phyloP scores from a whole-genome alignment of 1,139 yeast genomes.

The Taphrina confusa region DNA sequence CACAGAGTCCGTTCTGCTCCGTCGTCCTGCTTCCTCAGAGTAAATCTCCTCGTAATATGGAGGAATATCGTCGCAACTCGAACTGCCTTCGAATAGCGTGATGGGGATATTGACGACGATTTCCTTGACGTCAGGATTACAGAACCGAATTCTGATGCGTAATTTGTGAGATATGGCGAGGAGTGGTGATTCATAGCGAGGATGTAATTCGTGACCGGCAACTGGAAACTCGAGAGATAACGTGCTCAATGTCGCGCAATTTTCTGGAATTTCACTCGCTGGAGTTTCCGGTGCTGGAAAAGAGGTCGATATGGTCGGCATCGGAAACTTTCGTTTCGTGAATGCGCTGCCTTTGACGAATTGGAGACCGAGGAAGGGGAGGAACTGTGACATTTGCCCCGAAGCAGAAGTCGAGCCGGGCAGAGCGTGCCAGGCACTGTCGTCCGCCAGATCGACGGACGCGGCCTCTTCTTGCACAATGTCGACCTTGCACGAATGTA shows the following conservation, averaged over 20 bases:
- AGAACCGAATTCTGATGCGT: slow-evolving; percentile 23
- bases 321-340: slow-evolving; percentile 18
- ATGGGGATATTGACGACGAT: slow-evolving; percentile 28
- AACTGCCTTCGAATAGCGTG: slow-evolving; percentile 21
- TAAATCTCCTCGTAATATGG: slow-evolving; percentile 33
- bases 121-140: slow-evolving; percentile 23
- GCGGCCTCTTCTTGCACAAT: slow-evolving; percentile 26
- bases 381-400: background rate
- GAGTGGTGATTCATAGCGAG: slow-evolving; percentile 25
- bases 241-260: slow-evolving; percentile 16
- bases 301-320: slow-evolving; percentile 28
- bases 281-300: slow-evolving; percentile 18
- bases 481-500: slow-evolving; percentile 25
- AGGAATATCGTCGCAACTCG: slow-evolving; percentile 33
- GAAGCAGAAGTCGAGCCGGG: slow-evolving; percentile 9
- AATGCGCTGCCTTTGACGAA: background rate
- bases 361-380: slow-evolving; percentile 2
- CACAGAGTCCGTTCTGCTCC: slow-evolving; percentile 24
- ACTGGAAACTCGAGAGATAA: slow-evolving; percentile 16
- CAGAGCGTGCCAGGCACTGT: slow-evolving; percentile 21
- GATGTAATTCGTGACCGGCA: slow-evolving; percentile 12
- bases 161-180: slow-evolving; percentile 20
- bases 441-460: background rate
- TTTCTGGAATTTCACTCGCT: background rate
- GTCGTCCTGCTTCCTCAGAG: background rate